Base-by-base conservation (phyloP, 768 basidiomycete genomes). In the Panus rudis region DNA sequence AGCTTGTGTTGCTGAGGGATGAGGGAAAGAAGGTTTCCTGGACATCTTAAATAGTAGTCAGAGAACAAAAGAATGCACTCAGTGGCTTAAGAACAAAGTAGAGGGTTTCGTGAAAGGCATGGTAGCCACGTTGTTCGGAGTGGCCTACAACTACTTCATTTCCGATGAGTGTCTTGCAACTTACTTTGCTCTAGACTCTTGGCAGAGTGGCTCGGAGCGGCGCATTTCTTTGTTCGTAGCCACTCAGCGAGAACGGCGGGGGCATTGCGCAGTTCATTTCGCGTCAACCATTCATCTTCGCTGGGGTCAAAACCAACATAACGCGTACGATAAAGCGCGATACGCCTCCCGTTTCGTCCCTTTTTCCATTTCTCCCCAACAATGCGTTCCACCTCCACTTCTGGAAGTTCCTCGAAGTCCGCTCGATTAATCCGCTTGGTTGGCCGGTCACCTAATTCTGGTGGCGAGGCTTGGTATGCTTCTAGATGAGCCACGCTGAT, bases 401-500 rank as follows among this genome's bases (percentile, higher is more conserved):
- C 58, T 11, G 30, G 41, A 3, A 52, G 16, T 0, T 25, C 30
- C 19, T 52, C 43, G 14, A 56, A 51, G 25, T 54, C 48, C 1
- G 25, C 48, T 0, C 48, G 38, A 30, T 45, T 46, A 3, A 55
- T 17, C 17, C 17, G 3, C 22, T 42, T 19, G 16, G 23, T 25
- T 21, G 43, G 43, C 6, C 43, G 43, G 4, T 49, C 33, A 6
- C 56, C 55, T n/a, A 61, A 50, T 23, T 52, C 46, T 11, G 41
- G 4, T n/a, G 60, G 58, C 3, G 59, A 61, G 17, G 3, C 0
- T 0, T 39, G 20, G 34, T 64, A 64, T 11, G 21, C 35, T 41
- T 63, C 57, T 4, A 67, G 48, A 34, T 66, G 65, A 0, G 52
- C 52, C 4, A 66, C 61, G 34, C 63, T 65, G 3, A 67, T 27